Conservation (phyloP, 768 basidiomycete genomes). For the Russula sp. region DNA sequence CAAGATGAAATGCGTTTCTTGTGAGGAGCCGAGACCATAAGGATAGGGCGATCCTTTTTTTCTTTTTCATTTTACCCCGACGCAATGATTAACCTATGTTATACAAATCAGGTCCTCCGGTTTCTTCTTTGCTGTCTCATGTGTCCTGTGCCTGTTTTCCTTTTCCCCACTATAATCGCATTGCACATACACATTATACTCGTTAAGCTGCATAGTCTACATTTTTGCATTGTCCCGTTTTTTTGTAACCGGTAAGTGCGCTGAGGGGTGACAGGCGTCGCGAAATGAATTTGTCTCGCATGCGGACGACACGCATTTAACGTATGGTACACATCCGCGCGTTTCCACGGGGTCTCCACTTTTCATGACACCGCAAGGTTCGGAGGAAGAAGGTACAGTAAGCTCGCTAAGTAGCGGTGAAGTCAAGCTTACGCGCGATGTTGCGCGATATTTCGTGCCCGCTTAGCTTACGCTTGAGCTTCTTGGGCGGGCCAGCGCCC, state of each 20-base stretch:
- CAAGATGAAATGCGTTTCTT: conserved; percentile 31
- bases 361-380: no score
- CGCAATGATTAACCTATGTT: conserved; percentile 20
- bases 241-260: conserved; percentile 12
- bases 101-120: conserved; percentile 3
- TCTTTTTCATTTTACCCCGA: not conserved
- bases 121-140: not conserved
- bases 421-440: conserved; percentile 68
- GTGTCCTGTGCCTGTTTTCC: not conserved
- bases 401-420: conserved; percentile 37
- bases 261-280: not conserved
- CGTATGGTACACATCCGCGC: no score
- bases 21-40: conserved; percentile 26
- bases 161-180: not conserved
- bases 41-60: not conserved
- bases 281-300: conserved; percentile 8
- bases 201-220: conserved; percentile 24
- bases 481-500: conserved; percentile 44
- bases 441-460: conserved; percentile 47
- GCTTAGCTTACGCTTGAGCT: conserved; percentile 65
- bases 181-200: conserved; percentile 24
- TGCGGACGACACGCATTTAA: not conserved
- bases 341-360: no score
- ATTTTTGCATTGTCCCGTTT: conserved; percentile 20
- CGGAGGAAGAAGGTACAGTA: not conserved